A percentile compares a stretch with the other conserved stretches of the same genome.
Conservation (phyloP, 352 stramenopile species). For the Phytophthora europaea region DNA sequence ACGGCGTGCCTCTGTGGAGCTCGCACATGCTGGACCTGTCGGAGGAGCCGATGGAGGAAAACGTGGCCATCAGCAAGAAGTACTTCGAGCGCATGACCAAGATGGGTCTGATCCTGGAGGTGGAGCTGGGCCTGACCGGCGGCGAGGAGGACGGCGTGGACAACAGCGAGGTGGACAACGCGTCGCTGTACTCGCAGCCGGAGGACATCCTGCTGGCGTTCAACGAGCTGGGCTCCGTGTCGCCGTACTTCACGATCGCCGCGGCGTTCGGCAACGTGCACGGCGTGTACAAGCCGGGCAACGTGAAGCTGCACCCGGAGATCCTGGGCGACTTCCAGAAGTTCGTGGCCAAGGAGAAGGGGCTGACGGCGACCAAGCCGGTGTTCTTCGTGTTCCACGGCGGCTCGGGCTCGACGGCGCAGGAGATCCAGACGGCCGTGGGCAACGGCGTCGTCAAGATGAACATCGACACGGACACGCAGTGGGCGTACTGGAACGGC, state of each 20-base stretch:
- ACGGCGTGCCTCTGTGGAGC: constrained; percentile 97
- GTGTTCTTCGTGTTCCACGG: constrained; percentile 99
- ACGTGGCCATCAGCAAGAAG: constrained; percentile 97
- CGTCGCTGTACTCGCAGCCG: constrained; percentile 84
- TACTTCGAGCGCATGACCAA: constrained; percentile 99
- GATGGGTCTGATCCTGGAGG: constrained; percentile 97
- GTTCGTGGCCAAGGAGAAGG: constrained; percentile 79
- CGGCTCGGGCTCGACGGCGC: constrained; percentile 96
- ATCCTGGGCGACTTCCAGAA: constrained; percentile 98
- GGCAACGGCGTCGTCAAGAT: constrained; percentile 99
- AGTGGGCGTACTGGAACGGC: constrained; percentile 99
- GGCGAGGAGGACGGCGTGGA: constrained; percentile 99
- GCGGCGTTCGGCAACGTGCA: constrained; percentile 68
- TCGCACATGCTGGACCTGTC: constrained; percentile 99
- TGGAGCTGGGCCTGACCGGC: constrained; percentile 98
- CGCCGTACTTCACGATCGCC: constrained; percentile 97
- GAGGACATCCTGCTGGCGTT: constrained; percentile 90
- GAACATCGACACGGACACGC: constrained; percentile 99
- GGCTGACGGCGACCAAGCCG: constrained; percentile 91
- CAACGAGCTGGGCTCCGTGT: constrained; percentile 94
- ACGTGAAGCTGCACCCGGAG: constrained; percentile 98
- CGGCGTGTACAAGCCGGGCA: constrained; percentile 99
- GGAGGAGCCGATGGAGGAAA: constrained; percentile 98
- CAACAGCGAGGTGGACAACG: constrained; percentile 96
- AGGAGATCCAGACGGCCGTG: constrained; percentile 98